phyloP scores from a whole-genome alignment of 2,329 filamentous ascomycete species.

The Talaromyces marneffei region DNA sequence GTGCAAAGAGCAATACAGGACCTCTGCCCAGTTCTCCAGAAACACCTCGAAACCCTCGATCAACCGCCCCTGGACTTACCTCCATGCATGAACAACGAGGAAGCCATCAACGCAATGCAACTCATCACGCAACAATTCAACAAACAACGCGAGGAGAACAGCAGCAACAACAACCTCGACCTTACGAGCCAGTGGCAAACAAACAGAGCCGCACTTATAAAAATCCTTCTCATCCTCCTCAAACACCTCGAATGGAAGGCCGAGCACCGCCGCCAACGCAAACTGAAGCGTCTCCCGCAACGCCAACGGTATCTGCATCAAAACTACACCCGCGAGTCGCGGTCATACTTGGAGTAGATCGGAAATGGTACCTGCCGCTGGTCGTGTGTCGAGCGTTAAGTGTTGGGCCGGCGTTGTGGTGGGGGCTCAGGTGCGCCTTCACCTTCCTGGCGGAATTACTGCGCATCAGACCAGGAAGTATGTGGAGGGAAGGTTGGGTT shows the following conservation, averaged over 20 bases:
- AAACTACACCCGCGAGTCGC: constrained; percentile 69
- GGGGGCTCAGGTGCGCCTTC: constrained; percentile 63
- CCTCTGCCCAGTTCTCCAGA: not conserved
- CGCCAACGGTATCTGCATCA: constrained; percentile 18
- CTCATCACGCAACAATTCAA: not conserved
- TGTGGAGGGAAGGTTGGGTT: constrained; percentile 39
- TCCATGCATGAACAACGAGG: not conserved
- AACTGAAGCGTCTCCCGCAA: not conserved
- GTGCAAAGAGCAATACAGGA: not conserved
- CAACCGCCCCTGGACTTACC: not conserved
- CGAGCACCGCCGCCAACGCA: not conserved
- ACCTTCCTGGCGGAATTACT: constrained; percentile 63
- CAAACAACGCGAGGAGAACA: not conserved
- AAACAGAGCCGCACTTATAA: not conserved
- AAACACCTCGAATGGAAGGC: not conserved
- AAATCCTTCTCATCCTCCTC: not conserved
- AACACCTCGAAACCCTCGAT: too few relatives aligned
- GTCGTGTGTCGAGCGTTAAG: constrained; percentile 68
- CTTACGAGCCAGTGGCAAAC: not conserved
- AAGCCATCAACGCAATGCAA: not conserved
- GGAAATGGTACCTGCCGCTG: constrained; percentile 66
- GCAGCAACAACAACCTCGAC: not conserved
- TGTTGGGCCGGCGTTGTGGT: constrained; percentile 64
- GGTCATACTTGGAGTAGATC: constrained; percentile 67
- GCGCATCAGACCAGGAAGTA: constrained; percentile 36